Percentiles rank a stretch among this genome's conserved stretches.
phyloP scores from a whole-genome alignment of 2,329 filamentous ascomycete genomes.

The Pleomassaria siparia region DNA sequence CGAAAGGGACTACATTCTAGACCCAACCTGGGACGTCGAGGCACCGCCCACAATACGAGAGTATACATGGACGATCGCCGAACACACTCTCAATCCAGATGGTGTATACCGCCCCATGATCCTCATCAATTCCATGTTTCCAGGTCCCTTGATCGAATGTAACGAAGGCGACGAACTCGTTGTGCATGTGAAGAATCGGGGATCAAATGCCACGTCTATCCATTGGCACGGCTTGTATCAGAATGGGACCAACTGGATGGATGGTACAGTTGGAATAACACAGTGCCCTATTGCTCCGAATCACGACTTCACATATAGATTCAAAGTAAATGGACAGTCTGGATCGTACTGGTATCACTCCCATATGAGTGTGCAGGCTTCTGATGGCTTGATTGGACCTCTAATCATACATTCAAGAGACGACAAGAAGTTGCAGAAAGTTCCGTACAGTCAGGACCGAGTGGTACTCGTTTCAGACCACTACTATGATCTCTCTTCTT shows the following conservation, averaged over 20 bases:
- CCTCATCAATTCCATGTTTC: constrained; percentile 45
- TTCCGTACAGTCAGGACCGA: constrained; percentile 55
- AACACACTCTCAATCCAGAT: constrained; percentile 61
- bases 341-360: constrained; percentile 39
- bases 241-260: constrained; percentile 45
- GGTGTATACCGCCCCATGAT: constrained; percentile 49
- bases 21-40: constrained; percentile 57
- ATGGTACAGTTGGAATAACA: constrained; percentile 57
- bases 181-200: constrained; percentile 60
- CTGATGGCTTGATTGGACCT: constrained; percentile 44
- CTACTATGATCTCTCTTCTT: constrained; percentile 60
- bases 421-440: constrained; percentile 46
- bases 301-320: constrained; percentile 28
- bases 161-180: constrained; percentile 67
- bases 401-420: constrained; percentile 43
- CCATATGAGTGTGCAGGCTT: constrained; percentile 47
- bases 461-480: constrained; percentile 67
- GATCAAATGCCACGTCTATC: constrained; percentile 61
- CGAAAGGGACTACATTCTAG: constrained; percentile 53
- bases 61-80: constrained; percentile 62
- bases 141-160: constrained; percentile 43
- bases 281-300: constrained; percentile 61
- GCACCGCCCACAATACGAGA: constrained; percentile 54
- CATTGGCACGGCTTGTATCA: constrained; percentile 66
- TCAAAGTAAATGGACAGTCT: constrained; percentile 39